Evolutionary conservation across 2,329 filamentous ascomycete genomes (phyloP), one percentile per base, ranked within the genome.

Genomic region (Phialophora expanda): DNA sequence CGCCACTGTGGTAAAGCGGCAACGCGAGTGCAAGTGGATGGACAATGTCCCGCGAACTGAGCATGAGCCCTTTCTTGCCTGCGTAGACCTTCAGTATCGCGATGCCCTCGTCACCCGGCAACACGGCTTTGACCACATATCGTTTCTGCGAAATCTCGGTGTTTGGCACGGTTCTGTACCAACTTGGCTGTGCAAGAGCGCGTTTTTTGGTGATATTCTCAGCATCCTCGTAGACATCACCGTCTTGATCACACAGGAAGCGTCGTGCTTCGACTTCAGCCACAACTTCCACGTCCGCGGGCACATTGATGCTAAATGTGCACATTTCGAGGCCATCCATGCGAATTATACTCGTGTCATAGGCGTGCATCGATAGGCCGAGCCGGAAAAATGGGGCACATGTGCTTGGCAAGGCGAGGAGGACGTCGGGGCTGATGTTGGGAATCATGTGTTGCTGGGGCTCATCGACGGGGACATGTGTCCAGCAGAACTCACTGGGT

Each of bases 1-100:
- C 90, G 66, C 95, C 95, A 0, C 88, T 90, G 78, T 99, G 95
- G 44, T 92, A 86, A 59, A 99, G 88, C 0, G 95, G 94, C n/a
- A 99, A 80, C 3, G 93, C 88, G 70, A 98, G 89, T 0, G 94
- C 93, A 61, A 99, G 81, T 2, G 93, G 89, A 75, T 99, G 94
- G 7, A 95, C 93, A 62, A 97, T 97, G 76, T 97, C 92, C 77
- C 95, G 95, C 82, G 95, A 94, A 69, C 91, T 96, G 79, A 98
- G 95, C 93, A 98, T 98, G 62, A 99, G 84, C 0, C 96, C 96
- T 69, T 93, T 88, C 77, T 93, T 95, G 66, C 96, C 95, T 12
- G 93, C 94, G 77, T 97, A 99, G 41, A 99, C 83, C 77, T 96
- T 97, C 65, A 99, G 81, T 12, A 90, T 86, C 50, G 92, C 95